Evolutionary conservation across 345 rosid species (phyloP), one percentile per base, ranked within the genome.

Genomic region (Lepidium didymum): DNA sequence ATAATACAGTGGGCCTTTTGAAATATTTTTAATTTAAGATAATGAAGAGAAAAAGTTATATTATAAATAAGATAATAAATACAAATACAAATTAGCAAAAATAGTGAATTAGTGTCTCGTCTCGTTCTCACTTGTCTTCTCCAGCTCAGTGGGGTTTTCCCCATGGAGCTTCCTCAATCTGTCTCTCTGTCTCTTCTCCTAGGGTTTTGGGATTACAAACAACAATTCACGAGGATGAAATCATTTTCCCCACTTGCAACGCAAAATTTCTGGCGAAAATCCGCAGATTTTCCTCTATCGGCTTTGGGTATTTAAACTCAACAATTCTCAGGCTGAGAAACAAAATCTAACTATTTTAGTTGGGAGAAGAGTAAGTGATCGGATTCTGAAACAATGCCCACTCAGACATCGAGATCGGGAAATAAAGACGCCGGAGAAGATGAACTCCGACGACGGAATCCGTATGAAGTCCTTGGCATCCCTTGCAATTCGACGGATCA

Each of bases 401-500:
- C 81, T 50, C 83, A 73, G 29, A 57, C 78, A 67, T 78, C 89
- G 51, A 77, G 67, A 74, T 80, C 89, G 79, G 96, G 81, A 79
- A 82, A 75, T 56, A 76, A 78, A 54, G 87, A 86, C 56, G 82
- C 74, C 46, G 82, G 76, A 36, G 80, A 81, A 83, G 84, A 83
- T 74, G 73, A 68, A 10, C 83, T 79, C 80, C 81, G 92, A 60
- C 81, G 92, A 67, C 78, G 96, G 33, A 95, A 91, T 69, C 96
- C 96, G 0, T 94, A 91, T 66, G 95, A 89, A 73, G 91, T 89
- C 6, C 96, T 94, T 29, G 87, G 86, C 37, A 81, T 94, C 75
- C 77, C 90, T 16, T 73, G 67, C 73, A 83, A 78, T 80, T 79
- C 91, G 11, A 81, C 99, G 25, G 97, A 94, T 75, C 96, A 91